phyloP scores from a whole-genome alignment of 2,329 filamentous ascomycete genomes.

The Diplodia seriata region DNA sequence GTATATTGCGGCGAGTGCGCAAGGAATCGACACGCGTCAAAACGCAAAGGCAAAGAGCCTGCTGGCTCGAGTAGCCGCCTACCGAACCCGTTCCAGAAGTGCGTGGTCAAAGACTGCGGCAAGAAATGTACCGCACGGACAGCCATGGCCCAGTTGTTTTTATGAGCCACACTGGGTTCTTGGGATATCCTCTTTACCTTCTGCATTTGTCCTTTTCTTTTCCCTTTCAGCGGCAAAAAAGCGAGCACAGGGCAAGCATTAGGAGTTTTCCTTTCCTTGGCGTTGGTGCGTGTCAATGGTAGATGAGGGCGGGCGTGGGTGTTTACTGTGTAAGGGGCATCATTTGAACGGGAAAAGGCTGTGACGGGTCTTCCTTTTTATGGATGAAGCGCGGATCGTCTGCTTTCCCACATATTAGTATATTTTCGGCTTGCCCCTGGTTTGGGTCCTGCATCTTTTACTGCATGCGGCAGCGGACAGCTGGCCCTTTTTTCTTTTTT shows the following conservation, averaged over 20 bases:
- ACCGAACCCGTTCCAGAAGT: constrained; percentile 52
- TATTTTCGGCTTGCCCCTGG: neutral
- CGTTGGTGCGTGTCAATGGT: constrained; percentile 1
- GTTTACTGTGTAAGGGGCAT: neutral
- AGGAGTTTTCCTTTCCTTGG: constrained; percentile 10
- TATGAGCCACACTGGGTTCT: constrained; percentile 36
- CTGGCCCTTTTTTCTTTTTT: neutral
- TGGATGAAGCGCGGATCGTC: neutral
- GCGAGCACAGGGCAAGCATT: constrained; percentile 15
- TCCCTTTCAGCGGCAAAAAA: constrained; percentile 13
- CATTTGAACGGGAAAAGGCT: neutral
- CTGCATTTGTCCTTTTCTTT: neutral
- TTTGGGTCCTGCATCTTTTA: neutral
- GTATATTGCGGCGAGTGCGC: constrained; percentile 63
- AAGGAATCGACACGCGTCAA: constrained; percentile 45
- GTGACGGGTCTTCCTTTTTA: constrained; percentile 4
- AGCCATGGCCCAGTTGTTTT: constrained; percentile 52
- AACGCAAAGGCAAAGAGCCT: constrained; percentile 50
- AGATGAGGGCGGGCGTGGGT: constrained; percentile 1
- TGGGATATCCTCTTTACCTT: neutral
- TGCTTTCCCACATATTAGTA: neutral
- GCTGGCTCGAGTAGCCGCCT: constrained; percentile 36
- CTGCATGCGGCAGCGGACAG: neutral
- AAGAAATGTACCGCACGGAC: constrained; percentile 44
- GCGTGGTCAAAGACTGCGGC: constrained; percentile 54